Conservation (phyloP, 768 basidiomycete species). For the Auricularia heimuer region DNA sequence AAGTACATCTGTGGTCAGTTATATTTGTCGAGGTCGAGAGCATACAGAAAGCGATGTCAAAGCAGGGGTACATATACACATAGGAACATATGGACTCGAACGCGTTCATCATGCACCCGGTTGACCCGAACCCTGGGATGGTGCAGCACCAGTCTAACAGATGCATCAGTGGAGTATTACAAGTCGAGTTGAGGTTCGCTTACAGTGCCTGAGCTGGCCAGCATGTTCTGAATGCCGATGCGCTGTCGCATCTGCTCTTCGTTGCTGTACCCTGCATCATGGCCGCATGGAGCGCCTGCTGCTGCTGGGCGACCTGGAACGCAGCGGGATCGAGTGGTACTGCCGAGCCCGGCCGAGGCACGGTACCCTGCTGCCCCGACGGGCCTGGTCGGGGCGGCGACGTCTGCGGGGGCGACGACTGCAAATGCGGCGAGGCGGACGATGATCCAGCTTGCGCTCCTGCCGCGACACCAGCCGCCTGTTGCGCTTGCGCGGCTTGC, state of each 20-base stretch:
- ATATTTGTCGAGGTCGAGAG: too few species aligned
- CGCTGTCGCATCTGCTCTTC: conserved; percentile 1
- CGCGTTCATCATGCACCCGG: too few species aligned
- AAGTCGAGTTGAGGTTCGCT: too few species aligned
- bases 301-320: not conserved
- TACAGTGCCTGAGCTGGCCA: not conserved
- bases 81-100: too few species aligned
- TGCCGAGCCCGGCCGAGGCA: not conserved
- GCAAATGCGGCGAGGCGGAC: not conserved
- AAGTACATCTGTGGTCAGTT: too few species aligned
- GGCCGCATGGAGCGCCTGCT: not conserved
- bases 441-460: not conserved
- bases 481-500: conserved; percentile 17
- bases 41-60: too few species aligned
- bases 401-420: not conserved
- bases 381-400: not conserved
- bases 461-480: conserved; percentile 11
- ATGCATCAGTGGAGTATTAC: too few species aligned
- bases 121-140: too few species aligned
- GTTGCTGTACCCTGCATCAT: conserved; percentile 1
- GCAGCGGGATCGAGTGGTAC: not conserved
- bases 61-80: too few species aligned
- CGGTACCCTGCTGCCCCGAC: not conserved
- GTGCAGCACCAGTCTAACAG: too few species aligned
- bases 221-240: not conserved